Base-by-base conservation (phyloP, 1,284 basidiomycete species). In the Leccinum griseonigrum region DNA sequence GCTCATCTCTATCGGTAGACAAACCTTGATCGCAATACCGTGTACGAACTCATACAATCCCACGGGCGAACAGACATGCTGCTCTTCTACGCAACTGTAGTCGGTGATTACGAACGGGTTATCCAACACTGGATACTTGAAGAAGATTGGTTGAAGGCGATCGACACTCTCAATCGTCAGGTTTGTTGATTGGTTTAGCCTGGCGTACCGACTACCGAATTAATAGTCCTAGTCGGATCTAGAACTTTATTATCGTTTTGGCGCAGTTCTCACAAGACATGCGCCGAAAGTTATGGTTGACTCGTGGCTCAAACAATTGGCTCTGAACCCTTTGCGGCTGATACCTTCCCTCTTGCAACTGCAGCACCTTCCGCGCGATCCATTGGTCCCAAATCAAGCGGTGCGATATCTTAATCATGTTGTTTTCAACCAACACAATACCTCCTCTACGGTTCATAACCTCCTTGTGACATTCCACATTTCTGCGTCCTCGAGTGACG, bases 161-260 rank as follows among this genome's bases (percentile, higher is more conserved):
- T 99, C 60, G 91, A 95, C 56, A 84, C 91, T 8, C 83, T 99
- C 64, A 94, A 86, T 68, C 83, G 92, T 57, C 95, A 97, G 83
- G 94, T 94, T 57, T 40, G 68, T 64, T 59, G 5, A 26, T 18
- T 28, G 9, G n/a, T 63, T 28, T 56, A 52, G 10, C 18, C 31
- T 31, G 29, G 46, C 36, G 34, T 38, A 40, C 18, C 11, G 29
- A 55, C 53, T 54, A 14, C 56, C 22, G 38, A 46, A 32, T 63
- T 51, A 22, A 65, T 64, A n/a, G 55, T 40, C 53, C 40, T 74
- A 95, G 88, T 79, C 85, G 36, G 81, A 89, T 61, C 77, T 94
- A n/a, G 93, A 95, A 58, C 79, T 97, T 10, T 98, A 98, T 76
- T 99, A 99, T 77, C 90, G 90, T 51, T 97, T 95, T 74, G 92